These are phyloP conservation scores for Physaria fendleri DNA, from an alignment of 345 rosid genomes.

Conservation along the genomic window DNA sequence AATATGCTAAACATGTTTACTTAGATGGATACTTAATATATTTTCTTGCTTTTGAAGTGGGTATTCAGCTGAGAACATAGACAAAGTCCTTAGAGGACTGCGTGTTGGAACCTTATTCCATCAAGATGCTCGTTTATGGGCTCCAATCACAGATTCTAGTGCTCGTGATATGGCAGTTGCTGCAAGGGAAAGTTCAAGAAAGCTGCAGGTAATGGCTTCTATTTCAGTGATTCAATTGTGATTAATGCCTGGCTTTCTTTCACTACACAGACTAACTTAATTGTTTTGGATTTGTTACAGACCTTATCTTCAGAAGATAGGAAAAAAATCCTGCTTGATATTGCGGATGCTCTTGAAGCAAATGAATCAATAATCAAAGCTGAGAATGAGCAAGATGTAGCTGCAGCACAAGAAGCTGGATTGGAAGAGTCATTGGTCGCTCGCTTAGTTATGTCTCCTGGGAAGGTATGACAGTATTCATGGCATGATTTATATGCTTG, in stretches of 20 bases:
- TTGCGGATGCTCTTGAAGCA: constrained; percentile 85
- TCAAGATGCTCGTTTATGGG: constrained; percentile 77
- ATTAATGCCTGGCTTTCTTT: not conserved
- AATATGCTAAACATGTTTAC: not conserved
- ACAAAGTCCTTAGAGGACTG: constrained; percentile 83
- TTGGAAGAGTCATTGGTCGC: constrained; percentile 66
- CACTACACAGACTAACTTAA: not conserved
- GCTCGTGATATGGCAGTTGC: constrained; percentile 88
- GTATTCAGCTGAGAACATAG: constrained; percentile 59
- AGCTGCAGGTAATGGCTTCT: constrained; percentile 61
- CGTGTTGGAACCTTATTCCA: constrained; percentile 90
- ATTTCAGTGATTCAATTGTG: not conserved
- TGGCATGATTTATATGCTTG: no score
- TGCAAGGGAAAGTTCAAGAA: constrained; percentile 87
- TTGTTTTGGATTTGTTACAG: constrained; percentile 35
- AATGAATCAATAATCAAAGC: constrained; percentile 51
- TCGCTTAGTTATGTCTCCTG: constrained; percentile 71
- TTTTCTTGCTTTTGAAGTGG: constrained; percentile 52
- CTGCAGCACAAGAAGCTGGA: constrained; percentile 67
- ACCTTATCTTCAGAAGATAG: constrained; percentile 78
- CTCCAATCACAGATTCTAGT: constrained; percentile 43
- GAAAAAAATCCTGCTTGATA: constrained; percentile 53
- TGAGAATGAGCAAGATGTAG: constrained; percentile 81
- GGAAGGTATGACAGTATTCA: constrained; percentile 46
- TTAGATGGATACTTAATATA: constrained; percentile 6